A percentile compares a stretch with the other conserved stretches of the same genome.
Evolutionary conservation across 768 basidiomycete species (phyloP).

Genomic region (Cystofilobasidium capitatum): DNA sequence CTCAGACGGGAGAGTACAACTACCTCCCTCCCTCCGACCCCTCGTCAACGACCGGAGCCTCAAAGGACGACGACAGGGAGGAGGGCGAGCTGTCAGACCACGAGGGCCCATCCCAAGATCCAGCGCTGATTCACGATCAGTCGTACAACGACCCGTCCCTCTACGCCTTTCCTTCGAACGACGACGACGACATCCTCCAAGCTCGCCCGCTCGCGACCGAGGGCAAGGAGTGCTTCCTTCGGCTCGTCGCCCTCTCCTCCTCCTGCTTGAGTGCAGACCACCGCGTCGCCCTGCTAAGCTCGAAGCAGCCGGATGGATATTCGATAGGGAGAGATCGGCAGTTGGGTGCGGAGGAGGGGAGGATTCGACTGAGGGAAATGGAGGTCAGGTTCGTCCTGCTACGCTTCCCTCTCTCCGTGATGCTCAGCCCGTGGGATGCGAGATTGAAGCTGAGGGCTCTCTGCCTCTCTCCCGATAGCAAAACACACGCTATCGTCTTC

Average conservation of each 20-base stretch:
- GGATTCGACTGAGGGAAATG: conserved; percentile 22
- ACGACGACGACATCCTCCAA: background rate
- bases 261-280: conserved; percentile 10
- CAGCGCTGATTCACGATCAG: background rate
- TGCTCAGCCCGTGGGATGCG: background rate
- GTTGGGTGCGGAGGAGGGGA: conserved; percentile 10
- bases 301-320: conserved; percentile 22
- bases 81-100: conserved; percentile 15
- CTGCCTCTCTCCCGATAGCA: background rate
- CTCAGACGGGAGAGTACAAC: conserved; percentile 16
- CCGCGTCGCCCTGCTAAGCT: conserved; percentile 13
- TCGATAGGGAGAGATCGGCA: conserved; percentile 22
- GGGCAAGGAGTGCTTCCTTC: conserved; percentile 4
- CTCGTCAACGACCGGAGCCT: background rate
- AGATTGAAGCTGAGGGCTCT: background rate
- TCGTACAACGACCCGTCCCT: conserved; percentile 14
- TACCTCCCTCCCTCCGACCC: conserved; percentile 6
- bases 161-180: conserved; percentile 17
- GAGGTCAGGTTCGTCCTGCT: conserved; percentile 14
- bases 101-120: background rate
- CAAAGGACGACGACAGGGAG: background rate
- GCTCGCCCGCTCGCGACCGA: background rate
- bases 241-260: conserved; percentile 19
- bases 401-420: background rate
- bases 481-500: conserved; percentile 20